Percentiles rank a stretch among this genome's conserved stretches.
Evolutionary conservation across 768 basidiomycete species (phyloP).

Genomic region (Amanita subjunquillea): DNA sequence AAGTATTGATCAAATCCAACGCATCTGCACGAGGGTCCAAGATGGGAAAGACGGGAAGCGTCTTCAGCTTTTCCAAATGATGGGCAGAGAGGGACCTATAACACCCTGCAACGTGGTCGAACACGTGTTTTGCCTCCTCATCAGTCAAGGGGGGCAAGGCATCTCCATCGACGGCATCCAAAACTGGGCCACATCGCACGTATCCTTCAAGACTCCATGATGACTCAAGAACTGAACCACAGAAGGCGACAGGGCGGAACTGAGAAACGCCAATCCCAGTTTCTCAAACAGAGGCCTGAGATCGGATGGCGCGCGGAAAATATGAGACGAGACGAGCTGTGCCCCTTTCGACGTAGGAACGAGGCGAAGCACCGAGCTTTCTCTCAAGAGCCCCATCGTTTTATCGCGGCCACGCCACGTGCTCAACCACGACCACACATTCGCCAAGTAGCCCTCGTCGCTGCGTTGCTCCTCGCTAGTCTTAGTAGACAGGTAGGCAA

Average conservation of each 20-base stretch:
- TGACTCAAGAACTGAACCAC: conserved; percentile 13
- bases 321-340: conserved; percentile 10
- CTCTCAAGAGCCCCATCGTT: neutral
- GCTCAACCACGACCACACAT: conserved; percentile 35
- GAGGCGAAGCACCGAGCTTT: conserved; percentile 11
- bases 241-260: conserved; percentile 12
- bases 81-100: neutral
- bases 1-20: neutral
- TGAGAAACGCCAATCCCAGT: conserved; percentile 24
- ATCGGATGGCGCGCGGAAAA: conserved; percentile 17
- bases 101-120: neutral
- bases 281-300: conserved; percentile 12
- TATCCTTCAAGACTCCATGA: conserved; percentile 11
- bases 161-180: neutral
- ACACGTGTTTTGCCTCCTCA: neutral
- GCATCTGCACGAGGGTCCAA: conserved; percentile 8
- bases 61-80: conserved; percentile 6
- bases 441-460: conserved; percentile 21
- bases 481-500: conserved; percentile 10
- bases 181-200: neutral
- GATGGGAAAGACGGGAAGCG: conserved; percentile 20
- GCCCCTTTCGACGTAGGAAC: conserved; percentile 24
- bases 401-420: conserved; percentile 11
- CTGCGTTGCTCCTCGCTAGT: conserved; percentile 7
- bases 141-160: neutral